Evolutionary conservation across 768 basidiomycete genomes (phyloP).

Genomic region (Leccinum longicurvipes): DNA sequence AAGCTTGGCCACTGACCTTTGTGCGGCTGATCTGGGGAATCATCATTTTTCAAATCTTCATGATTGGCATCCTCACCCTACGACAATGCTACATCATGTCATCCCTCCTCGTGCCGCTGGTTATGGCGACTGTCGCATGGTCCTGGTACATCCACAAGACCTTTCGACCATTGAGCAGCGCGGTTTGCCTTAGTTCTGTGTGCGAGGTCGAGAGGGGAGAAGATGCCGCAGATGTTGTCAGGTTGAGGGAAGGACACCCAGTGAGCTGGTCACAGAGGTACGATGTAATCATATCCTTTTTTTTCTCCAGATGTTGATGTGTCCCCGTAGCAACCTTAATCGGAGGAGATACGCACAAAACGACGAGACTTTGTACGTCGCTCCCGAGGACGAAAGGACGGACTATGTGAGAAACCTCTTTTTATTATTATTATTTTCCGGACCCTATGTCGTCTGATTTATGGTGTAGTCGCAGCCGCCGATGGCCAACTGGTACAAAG

Average conservation of each 20-base stretch:
- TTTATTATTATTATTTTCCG: background rate
- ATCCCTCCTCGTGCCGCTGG: slow-evolving; percentile 68
- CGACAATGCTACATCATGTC: slow-evolving; percentile 55
- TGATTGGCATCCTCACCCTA: slow-evolving; percentile 91
- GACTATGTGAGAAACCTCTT: slow-evolving; percentile 61
- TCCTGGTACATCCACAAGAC: slow-evolving; percentile 70
- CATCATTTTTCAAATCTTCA: slow-evolving; percentile 90
- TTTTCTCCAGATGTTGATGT: background rate
- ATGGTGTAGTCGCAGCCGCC: slow-evolving; percentile 82
- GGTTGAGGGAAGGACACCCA: slow-evolving; percentile 76
- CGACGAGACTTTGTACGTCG: slow-evolving; percentile 93
- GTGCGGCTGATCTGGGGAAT: slow-evolving; percentile 89
- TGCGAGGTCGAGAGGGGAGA: slow-evolving; percentile 89
- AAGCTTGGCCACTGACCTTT: slow-evolving; percentile 97
- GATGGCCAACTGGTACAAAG: slow-evolving; percentile 92
- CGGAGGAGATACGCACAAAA: slow-evolving; percentile 87
- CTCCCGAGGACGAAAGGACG: slow-evolving; percentile 89
- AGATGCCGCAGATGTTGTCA: slow-evolving; percentile 73
- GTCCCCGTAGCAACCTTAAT: slow-evolving; percentile 66
- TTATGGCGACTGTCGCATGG: slow-evolving; percentile 74
- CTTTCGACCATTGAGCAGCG: slow-evolving; percentile 73
- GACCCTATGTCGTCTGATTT: slow-evolving; percentile 1
- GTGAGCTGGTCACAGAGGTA: slow-evolving; percentile 90
- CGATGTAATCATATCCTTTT: background rate
- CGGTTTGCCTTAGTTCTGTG: slow-evolving; percentile 81